phyloP scores from a whole-genome alignment of 495 filamentous ascomycete species.

The Entonaema liquescens region DNA sequence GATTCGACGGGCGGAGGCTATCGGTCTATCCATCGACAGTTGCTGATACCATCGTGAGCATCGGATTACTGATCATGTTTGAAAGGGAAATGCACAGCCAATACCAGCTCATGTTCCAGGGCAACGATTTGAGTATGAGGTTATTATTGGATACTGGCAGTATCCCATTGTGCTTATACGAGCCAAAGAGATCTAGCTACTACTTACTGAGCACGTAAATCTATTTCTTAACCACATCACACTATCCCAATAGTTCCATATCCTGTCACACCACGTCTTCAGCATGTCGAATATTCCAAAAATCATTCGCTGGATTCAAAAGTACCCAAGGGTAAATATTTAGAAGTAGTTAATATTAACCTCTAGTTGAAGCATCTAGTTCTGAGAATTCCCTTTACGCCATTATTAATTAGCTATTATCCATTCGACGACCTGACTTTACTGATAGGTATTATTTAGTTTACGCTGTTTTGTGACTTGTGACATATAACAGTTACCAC shows the following conservation, averaged over 20 bases:
- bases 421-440: too few relatives aligned
- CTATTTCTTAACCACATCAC: neutral
- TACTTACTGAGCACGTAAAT: neutral
- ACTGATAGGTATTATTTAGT: too few relatives aligned
- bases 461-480: neutral
- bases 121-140: neutral
- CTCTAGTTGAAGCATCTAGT: too few relatives aligned
- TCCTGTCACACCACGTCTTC: neutral
- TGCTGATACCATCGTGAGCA: neutral
- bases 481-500: neutral
- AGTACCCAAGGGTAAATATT: neutral
- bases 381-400: too few relatives aligned
- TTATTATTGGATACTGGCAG: neutral
- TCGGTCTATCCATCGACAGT: neutral
- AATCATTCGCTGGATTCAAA: neutral
- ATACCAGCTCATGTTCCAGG: neutral
- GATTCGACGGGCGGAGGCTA: neutral
- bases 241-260: neutral
- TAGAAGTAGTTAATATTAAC: neutral
- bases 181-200: too few relatives aligned
- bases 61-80: neutral
- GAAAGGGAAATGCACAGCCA: neutral
- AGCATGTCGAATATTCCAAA: neutral
- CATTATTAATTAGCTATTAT: too few relatives aligned
- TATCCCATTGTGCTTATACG: neutral